A percentile compares a stretch with the other conserved stretches of the same genome.
phyloP scores from a whole-genome alignment of 768 basidiomycete genomes.

The Suillus brevipes region DNA sequence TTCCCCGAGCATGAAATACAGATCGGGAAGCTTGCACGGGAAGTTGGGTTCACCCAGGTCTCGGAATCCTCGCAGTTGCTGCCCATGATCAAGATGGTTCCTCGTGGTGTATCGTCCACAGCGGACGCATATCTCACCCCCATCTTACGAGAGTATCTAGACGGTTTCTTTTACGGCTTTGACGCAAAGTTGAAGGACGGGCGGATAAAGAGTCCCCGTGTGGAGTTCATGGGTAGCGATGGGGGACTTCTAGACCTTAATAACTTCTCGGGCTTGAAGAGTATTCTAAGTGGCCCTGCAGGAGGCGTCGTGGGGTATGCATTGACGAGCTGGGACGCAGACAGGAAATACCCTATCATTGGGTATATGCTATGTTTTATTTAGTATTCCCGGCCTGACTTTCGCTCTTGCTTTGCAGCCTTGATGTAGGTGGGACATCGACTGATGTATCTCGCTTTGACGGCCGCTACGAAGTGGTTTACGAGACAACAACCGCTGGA shows the following conservation, averaged over 20 bases:
- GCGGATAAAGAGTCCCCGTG: slow-evolving; percentile 57
- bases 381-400: background rate
- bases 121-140: slow-evolving; percentile 97
- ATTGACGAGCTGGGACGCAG: slow-evolving; percentile 80
- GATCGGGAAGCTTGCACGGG: slow-evolving; percentile 71
- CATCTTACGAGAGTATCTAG: slow-evolving; percentile 78
- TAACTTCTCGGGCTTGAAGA: slow-evolving; percentile 92
- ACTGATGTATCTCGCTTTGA: slow-evolving; percentile 95
- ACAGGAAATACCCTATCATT: slow-evolving; percentile 73
- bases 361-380: slow-evolving; percentile 51
- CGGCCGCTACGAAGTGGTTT: slow-evolving; percentile 88
- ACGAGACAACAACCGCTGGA: slow-evolving; percentile 94
- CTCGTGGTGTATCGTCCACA: slow-evolving; percentile 87
- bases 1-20: slow-evolving; percentile 81
- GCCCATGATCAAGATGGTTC: slow-evolving; percentile 95
- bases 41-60: slow-evolving; percentile 86
- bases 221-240: slow-evolving; percentile 97
- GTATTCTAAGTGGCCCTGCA: slow-evolving; percentile 90
- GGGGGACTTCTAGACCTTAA: slow-evolving; percentile 78
- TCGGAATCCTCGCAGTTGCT: slow-evolving; percentile 86
- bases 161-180: slow-evolving; percentile 90
- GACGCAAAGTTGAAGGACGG: slow-evolving; percentile 71
- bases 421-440: slow-evolving; percentile 94
- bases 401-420: slow-evolving; percentile 37
- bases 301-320: slow-evolving; percentile 97